Evolutionary conservation across 768 basidiomycete species (phyloP).

Genomic region (Cyathus striatus): DNA sequence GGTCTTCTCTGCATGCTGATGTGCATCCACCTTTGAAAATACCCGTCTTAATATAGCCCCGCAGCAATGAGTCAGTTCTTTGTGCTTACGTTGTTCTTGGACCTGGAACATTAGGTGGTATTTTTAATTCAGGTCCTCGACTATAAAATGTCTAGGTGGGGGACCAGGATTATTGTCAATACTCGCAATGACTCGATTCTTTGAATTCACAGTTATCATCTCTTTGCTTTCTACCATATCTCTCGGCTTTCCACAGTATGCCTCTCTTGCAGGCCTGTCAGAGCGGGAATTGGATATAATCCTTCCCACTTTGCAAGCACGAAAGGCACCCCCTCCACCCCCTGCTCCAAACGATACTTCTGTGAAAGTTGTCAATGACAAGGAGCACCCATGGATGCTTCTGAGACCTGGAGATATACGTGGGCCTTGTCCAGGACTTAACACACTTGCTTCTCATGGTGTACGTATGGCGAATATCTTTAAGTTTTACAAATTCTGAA

Average conservation of each 20-base stretch:
- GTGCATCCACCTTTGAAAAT: no score
- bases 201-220: no score
- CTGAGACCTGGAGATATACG: constrained; percentile 13
- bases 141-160: no score
- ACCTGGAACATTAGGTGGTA: no score
- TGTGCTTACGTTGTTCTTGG: no score
- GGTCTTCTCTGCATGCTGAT: no score
- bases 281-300: background rate
- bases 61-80: no score
- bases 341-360: constrained; percentile 14
- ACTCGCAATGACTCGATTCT: no score
- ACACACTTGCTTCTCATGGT: constrained; percentile 18
- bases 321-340: constrained; percentile 8
- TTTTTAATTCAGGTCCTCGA: no score
- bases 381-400: constrained; percentile 15
- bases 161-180: no score
- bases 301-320: background rate
- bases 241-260: background rate
- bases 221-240: no score
- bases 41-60: no score
- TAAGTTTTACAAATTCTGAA: background rate
- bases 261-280: background rate
- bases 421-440: constrained; percentile 18
- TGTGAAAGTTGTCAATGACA: constrained; percentile 17
- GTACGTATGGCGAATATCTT: constrained; percentile 6